These are phyloP conservation scores for Ceratocystis diversiconidia DNA, from an alignment of 2,329 filamentous ascomycete species.

Conservation along the genomic window DNA sequence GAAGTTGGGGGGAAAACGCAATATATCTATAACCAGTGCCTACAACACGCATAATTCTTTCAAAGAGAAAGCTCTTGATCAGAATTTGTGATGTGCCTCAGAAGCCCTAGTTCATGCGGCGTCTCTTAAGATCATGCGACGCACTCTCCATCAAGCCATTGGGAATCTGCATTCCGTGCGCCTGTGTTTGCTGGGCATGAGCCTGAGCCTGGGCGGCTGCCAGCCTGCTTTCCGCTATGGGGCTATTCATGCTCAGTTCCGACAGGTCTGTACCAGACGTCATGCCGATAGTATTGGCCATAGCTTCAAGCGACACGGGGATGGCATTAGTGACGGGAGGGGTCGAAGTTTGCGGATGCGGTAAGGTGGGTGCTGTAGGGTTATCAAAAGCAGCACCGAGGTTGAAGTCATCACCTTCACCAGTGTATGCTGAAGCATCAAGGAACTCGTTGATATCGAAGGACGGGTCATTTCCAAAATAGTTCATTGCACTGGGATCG, in stretches of 20 bases:
- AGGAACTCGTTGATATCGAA: slow-evolving; percentile 31
- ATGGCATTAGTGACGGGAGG: background rate
- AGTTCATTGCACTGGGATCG: slow-evolving; percentile 25
- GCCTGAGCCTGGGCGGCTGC: background rate
- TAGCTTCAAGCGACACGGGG: background rate
- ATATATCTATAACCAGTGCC: background rate
- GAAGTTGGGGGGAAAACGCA: background rate
- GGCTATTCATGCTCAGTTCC: slow-evolving; percentile 16
- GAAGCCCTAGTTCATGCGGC: slow-evolving; percentile 13
- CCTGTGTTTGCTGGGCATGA: slow-evolving; percentile 5
- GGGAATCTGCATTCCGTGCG: slow-evolving; percentile 2
- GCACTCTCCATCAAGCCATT: slow-evolving; percentile 7
- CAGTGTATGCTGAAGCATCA: slow-evolving; percentile 28
- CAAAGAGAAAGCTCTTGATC: background rate
- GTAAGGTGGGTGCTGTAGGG: background rate
- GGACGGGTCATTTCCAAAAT: slow-evolving; percentile 23
- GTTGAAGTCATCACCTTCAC: slow-evolving; percentile 32
- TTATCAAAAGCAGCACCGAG: slow-evolving; percentile 10
- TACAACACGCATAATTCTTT: background rate
- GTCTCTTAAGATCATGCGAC: slow-evolving; percentile 14
- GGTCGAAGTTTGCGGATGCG: background rate
- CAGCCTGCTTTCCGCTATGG: slow-evolving; percentile 5
- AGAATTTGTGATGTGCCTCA: background rate
- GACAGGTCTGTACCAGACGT: slow-evolving; percentile 14
- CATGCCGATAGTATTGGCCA: slow-evolving; percentile 1